Conservation (phyloP, 768 basidiomycete species). For the Hortiboletus flavorubellus region DNA sequence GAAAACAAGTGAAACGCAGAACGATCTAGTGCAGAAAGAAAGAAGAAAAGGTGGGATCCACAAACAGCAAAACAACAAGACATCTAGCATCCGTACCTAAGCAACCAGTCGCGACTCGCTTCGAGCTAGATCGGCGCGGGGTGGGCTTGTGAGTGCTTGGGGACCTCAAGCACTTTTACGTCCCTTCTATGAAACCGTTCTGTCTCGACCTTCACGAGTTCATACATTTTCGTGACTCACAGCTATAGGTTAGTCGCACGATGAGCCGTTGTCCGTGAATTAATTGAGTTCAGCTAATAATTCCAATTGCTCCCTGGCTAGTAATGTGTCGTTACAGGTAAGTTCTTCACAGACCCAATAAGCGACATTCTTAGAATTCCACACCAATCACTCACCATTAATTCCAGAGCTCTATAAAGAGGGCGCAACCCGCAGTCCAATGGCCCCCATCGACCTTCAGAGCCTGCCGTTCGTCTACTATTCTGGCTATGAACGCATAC, state of each 20-base stretch:
- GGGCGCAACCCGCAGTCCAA: conserved; percentile 10
- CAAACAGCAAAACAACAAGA: no score
- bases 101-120: no score
- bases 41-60: no score
- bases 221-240: conserved; percentile 28
- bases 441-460: conserved; percentile 19
- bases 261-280: conserved; percentile 28
- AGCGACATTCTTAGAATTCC: conserved; percentile 30
- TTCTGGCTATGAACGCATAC: conserved; percentile 76
- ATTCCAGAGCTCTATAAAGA: conserved; percentile 24
- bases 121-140: conserved; percentile 28
- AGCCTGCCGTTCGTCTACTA: conserved; percentile 35
- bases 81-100: no score
- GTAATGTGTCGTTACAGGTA: conserved; percentile 26
- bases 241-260: conserved; percentile 22
- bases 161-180: conserved; percentile 31
- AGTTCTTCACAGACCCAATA: conserved; percentile 26
- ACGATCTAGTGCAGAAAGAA: no score
- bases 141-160: conserved; percentile 18
- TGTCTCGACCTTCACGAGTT: conserved; percentile 24
- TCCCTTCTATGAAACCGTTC: conserved; percentile 23
- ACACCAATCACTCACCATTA: conserved; percentile 6
- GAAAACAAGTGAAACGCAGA: no score
- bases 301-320: conserved; percentile 25
- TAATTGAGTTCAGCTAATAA: conserved; percentile 36